Evolutionary conservation across 345 rosid species (phyloP), one percentile per base, ranked within the genome.

Genomic region (Gynandropsis gynandra): DNA sequence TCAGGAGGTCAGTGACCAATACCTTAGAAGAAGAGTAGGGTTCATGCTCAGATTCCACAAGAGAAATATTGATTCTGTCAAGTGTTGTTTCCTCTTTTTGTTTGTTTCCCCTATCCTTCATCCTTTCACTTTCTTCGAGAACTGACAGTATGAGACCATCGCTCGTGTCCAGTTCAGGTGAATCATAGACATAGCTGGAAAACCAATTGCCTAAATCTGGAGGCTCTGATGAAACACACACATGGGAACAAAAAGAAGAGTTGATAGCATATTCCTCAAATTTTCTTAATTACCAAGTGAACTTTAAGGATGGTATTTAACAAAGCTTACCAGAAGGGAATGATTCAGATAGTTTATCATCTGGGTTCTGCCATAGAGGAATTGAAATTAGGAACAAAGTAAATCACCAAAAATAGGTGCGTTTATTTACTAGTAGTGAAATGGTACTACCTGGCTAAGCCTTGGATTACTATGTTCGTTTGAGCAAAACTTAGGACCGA

Each of bases 141-240:
- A 47, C 39, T 14, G 50, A 67, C 8, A 32, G 31, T 57, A 68
- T 57, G 50, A 67, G 41, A 56, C 54, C 74, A 50, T 72, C 81
- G 41, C 41, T 46, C 1, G 77, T 65, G 61, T 71, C 77, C 41
- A 77, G 50, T 41, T 63, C 41, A 13, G 78, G 80, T 6, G 93
- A 81, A 27, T 85, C 82, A 52, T 73, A 77, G 20, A 44, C 75
- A 61, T 77, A 85, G 63, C 83, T 80, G 1, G 95, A 69, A 62
- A 68, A 75, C 89, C 80, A 82, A 39, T 85, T 76, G 20, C 64
- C 53, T n/a, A 80, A 16, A 39, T 76, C 68, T 44, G 84, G 76
- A 68, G 82, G 83, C 59, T 75, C 90, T 85, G 76, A 54, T 38
- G 56, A 2, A 52, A 50, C 34, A 54, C 29, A 8, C 39, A 56